Base-by-base conservation (phyloP, 2,329 filamentous ascomycete genomes). In the Pyrenochaeta sp. region DNA sequence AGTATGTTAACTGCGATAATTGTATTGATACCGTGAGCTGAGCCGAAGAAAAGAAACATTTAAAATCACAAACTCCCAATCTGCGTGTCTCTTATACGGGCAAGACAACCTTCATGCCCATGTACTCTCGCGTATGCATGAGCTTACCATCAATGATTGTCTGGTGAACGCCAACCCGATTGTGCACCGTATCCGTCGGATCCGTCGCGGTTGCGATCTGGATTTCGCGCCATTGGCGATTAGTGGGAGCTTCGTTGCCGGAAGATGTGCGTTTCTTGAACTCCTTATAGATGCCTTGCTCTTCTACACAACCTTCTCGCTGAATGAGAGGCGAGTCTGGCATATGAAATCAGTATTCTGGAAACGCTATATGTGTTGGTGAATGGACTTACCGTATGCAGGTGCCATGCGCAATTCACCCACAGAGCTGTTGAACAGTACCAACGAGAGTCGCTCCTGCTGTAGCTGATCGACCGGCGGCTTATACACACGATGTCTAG, bases 401-500 rank as follows among this genome's bases (percentile, higher is more conserved):
- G 64, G 64, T 2, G 51, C 53, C 66, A 68, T 68, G 32, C 48
- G 54, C 56, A 68, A 25, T 19, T 67, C 64, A 3, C 66, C 66
- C 15, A 68, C 44, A 25, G 66, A 68, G 54, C 64, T 67, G 42
- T 68, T 68, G 55, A 68, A 68, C 0, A 68, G 32, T 15, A 68
- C 66, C 7, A 68, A 51, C 1, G 61, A 65, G 8, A 68, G 55
- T 7, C 81, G 77, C 64, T 81, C 74, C 42, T 75, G 55, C 2
- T 61, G 43, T 8, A 63, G 49, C 64, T 80, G 79, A 57, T 82
- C 81, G 0, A 67, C 72, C 0, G 81, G 79, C 3, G 80, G 79
- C 61, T 78, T 77, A 55, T 72, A 77, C 0, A 83, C 81, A 3
- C 79, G 72, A 65, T 82, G 81, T 2, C 77, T 67, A 1, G 81